Evolutionary conservation across 2,329 filamentous ascomycete genomes (phyloP).

Genomic region (Chaetomium sp.): DNA sequence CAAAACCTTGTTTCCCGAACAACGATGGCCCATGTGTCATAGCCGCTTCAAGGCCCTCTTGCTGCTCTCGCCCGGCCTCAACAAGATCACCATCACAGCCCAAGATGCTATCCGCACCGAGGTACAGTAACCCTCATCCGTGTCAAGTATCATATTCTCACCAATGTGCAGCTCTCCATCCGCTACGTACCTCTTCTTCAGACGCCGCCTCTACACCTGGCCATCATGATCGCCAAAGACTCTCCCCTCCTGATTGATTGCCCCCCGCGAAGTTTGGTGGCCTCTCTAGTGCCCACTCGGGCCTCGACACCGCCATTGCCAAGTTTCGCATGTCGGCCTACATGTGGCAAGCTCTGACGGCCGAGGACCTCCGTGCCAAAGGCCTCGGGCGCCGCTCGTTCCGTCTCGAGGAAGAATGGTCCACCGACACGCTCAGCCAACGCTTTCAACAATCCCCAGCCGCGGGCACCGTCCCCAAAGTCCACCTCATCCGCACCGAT

Average conservation of each 20-base stretch:
- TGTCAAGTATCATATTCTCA: background rate
- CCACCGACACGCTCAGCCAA: constrained; percentile 63
- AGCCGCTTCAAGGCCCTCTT: constrained; percentile 33
- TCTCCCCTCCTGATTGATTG: constrained; percentile 70
- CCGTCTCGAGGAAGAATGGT: constrained; percentile 74
- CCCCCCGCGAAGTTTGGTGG: constrained; percentile 60
- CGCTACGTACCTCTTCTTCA: constrained; percentile 58
- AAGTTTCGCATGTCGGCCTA: constrained; percentile 76
- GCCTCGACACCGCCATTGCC: constrained; percentile 63
- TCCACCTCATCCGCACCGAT: constrained; percentile 67
- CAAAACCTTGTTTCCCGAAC: constrained; percentile 25
- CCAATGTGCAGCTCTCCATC: constrained; percentile 21
- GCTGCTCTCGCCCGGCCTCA: constrained; percentile 28
- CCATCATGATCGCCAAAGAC: constrained; percentile 69
- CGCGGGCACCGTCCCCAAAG: constrained; percentile 53
- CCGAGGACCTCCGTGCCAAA: constrained; percentile 72
- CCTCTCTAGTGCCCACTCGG: constrained; percentile 53
- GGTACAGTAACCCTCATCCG: background rate
- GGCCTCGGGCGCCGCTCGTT: constrained; percentile 71
- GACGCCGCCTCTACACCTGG: constrained; percentile 68
- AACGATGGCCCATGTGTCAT: constrained; percentile 30
- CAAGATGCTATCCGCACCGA: constrained; percentile 6
- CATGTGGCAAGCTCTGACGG: constrained; percentile 75
- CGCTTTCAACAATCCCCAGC: constrained; percentile 26
- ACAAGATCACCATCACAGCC: constrained; percentile 21